Evolutionary conservation across 176 grass and related monocot species (phyloP).

Genomic region (Miscanthus lutarioriparius): DNA sequence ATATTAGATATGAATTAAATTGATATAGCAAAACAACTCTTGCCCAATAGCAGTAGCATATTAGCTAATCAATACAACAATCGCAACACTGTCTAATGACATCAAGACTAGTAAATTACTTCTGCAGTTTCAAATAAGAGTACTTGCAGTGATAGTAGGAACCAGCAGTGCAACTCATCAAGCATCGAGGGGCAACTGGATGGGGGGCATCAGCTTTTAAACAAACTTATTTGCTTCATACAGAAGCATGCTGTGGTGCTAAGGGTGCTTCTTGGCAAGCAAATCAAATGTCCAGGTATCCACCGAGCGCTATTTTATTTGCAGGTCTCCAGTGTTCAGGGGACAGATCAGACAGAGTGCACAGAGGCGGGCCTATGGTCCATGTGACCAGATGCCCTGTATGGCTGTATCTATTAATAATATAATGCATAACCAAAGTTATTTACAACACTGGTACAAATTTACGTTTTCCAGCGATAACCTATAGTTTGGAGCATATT

Average conservation of each 20-base stretch:
- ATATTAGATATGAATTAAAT: conserved; percentile 1
- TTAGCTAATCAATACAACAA: conserved; percentile 18
- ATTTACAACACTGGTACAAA: neutral
- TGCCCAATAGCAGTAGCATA: neutral
- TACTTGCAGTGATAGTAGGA: neutral
- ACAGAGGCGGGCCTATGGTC: conserved; percentile 27
- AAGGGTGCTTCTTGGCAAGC: conserved; percentile 23
- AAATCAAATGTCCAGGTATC: conserved; percentile 11
- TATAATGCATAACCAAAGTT: neutral
- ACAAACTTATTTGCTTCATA: conserved; percentile 41
- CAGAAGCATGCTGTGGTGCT: conserved; percentile 40
- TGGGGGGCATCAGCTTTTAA: neutral
- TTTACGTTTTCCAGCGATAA: neutral
- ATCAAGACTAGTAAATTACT: conserved; percentile 6
- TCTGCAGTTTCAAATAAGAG: conserved; percentile 8
- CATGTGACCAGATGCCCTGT: conserved; percentile 37
- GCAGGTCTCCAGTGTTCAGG: conserved; percentile 30
- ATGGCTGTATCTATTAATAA: conserved; percentile 25
- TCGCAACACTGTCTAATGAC: neutral
- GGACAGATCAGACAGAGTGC: conserved; percentile 30
- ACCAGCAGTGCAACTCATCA: conserved; percentile 4
- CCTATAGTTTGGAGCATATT: conserved; percentile 7
- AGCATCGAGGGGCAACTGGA: conserved; percentile 1
- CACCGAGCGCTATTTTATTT: conserved; percentile 42
- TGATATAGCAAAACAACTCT: neutral